Evolutionary conservation across 1,139 yeast species (phyloP).

Genomic region (Geotrichum carabidarum): DNA sequence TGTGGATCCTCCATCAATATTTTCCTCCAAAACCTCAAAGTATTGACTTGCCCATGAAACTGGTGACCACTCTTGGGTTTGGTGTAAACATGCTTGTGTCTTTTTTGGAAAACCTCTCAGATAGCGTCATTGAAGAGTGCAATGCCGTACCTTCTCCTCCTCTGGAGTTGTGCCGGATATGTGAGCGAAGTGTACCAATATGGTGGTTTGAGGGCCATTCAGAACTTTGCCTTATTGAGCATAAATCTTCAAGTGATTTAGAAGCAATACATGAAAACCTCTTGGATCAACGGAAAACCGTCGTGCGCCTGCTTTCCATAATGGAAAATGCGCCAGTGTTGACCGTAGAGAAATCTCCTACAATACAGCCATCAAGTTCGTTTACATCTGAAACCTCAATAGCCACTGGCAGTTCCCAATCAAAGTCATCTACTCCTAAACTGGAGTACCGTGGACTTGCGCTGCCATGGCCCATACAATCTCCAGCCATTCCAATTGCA

Average conservation of each 20-base stretch:
- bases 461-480: slow-evolving; percentile 39
- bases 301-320: slow-evolving; percentile 35
- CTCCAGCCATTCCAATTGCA: slow-evolving; percentile 13
- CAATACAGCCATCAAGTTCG: background rate
- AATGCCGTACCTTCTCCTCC: slow-evolving; percentile 69
- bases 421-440: slow-evolving; percentile 15
- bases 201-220: slow-evolving; percentile 97
- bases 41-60: slow-evolving; percentile 59
- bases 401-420: background rate
- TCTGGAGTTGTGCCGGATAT: slow-evolving; percentile 78
- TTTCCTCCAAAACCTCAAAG: slow-evolving; percentile 54
- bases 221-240: slow-evolving; percentile 81
- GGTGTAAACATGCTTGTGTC: slow-evolving; percentile 82
- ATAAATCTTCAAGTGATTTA: slow-evolving; percentile 74
- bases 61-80: slow-evolving; percentile 74
- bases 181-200: slow-evolving; percentile 86
- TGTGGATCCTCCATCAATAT: slow-evolving; percentile 90
- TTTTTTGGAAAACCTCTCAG: slow-evolving; percentile 60
- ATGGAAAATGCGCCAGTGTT: slow-evolving; percentile 4
- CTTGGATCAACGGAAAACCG: slow-evolving; percentile 61
- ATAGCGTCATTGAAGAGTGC: slow-evolving; percentile 59
- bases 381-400: background rate
- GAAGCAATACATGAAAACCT: slow-evolving; percentile 72
- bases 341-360: background rate
- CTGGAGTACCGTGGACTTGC: slow-evolving; percentile 59